Evolutionary conservation across 106 monocot species (phyloP).

Genomic region (Triglochin maritima): DNA sequence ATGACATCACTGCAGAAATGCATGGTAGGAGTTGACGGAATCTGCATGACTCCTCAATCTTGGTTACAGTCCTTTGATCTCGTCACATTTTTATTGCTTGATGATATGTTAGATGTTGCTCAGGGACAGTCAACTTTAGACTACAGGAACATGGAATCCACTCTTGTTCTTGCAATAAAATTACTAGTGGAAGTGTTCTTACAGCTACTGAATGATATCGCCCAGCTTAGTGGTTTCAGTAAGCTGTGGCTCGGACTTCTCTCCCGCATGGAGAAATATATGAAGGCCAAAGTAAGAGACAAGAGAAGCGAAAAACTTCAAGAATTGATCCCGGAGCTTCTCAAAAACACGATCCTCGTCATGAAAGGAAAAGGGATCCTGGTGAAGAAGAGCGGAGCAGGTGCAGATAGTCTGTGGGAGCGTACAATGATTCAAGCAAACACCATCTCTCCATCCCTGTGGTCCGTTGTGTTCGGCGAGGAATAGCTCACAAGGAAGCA

Average conservation of each 20-base stretch:
- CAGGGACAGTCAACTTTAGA: slow-evolving; percentile 11
- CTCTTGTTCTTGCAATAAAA: slow-evolving; percentile 13
- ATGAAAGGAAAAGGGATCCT: slow-evolving; percentile 20
- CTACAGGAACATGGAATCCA: slow-evolving; percentile 19
- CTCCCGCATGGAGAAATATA: slow-evolving; percentile 19
- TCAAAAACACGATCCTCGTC: slow-evolving; percentile 19
- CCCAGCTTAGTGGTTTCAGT: slow-evolving; percentile 8
- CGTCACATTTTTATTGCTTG: slow-evolving; percentile 13
- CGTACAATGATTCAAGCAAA: slow-evolving; percentile 13
- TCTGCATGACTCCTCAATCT: slow-evolving; percentile 3
- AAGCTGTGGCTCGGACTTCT: slow-evolving; percentile 14
- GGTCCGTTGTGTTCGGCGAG: slow-evolving; percentile 8
- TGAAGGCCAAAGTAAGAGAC: slow-evolving; percentile 13
- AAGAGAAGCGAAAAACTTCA: slow-evolving; percentile 15
- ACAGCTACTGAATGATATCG: slow-evolving; percentile 9
- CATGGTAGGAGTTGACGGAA: slow-evolving; percentile 11
- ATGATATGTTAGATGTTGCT: slow-evolving; percentile 15
- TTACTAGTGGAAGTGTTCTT: slow-evolving; percentile 17
- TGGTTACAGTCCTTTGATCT: slow-evolving; percentile 15
- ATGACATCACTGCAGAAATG: slow-evolving; percentile 15
- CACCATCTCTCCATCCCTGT: slow-evolving; percentile 13
- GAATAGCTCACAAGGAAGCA: slow-evolving; percentile 7
- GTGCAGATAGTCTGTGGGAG: slow-evolving; percentile 19
- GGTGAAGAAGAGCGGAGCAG: slow-evolving; percentile 3
- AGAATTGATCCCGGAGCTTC: slow-evolving; percentile 21